Percentiles rank a stretch among this genome's conserved stretches.
These are phyloP conservation scores for Peronospora destructor DNA, from an alignment of 352 stramenopile genomes.

Conservation along the genomic window DNA sequence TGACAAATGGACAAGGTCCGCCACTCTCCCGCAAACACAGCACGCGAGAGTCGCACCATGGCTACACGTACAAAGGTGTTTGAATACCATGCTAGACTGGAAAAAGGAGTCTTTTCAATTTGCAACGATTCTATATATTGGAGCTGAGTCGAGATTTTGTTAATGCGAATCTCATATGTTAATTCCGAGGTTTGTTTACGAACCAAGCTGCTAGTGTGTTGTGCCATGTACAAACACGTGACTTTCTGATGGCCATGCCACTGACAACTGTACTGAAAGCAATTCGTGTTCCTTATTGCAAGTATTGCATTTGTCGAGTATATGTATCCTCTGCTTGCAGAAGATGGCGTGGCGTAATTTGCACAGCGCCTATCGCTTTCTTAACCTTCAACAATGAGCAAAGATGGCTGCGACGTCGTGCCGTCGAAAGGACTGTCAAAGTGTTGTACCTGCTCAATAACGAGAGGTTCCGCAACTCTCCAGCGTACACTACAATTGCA, in stretches of 20 bases:
- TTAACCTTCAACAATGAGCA: constrained; percentile 22
- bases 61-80: background rate
- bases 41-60: constrained; percentile 18
- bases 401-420: constrained; percentile 9
- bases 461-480: too few relatives aligned
- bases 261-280: too few relatives aligned
- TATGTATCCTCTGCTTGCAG: constrained; percentile 1
- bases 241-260: too few relatives aligned
- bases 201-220: too few relatives aligned
- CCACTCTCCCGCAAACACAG: constrained; percentile 26
- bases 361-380: constrained; percentile 17
- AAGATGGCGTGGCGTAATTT: constrained; percentile 3
- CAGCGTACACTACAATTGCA: too few relatives aligned
- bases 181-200: too few relatives aligned
- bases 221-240: too few relatives aligned
- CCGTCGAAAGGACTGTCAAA: constrained; percentile 18
- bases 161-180: background rate
- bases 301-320: background rate
- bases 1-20: constrained; percentile 20
- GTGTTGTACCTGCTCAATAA: background rate
- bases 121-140: background rate
- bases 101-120: constrained; percentile 7
- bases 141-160: constrained; percentile 3
- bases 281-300: background rate
- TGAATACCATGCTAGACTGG: constrained; percentile 1